Evolutionary conservation across 2,329 filamentous ascomycete genomes (phyloP), one percentile per base, ranked within the genome.

Genomic region (Neonectria coccinea): DNA sequence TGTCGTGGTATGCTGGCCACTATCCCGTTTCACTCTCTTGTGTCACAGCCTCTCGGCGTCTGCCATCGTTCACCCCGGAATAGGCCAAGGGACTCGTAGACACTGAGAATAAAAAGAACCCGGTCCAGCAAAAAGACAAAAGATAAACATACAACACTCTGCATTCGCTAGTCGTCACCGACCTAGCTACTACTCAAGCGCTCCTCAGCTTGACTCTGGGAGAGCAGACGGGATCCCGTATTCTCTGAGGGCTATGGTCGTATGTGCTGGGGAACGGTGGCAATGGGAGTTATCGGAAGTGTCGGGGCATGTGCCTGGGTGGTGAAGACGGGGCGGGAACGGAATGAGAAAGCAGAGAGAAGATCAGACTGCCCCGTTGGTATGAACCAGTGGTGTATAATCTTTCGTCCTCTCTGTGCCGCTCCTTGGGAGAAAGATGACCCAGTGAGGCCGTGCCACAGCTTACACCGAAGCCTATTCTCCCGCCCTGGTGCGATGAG

Each of bases 151-250:
- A 59, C 59, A 62, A 59, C 59, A 62, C 59, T 41, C 44, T 42
- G 60, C 36, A 59, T 63, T 63, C 60, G 55, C 60, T 56, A 58
- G 60, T 63, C 47, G 59, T 62, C 60, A 48, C 60, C 60, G 55
- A 54, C 60, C 60, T 53, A 51, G 14, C 60, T 59, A 63, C 55
- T 63, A 59, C 60, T 63, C 60, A 33, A 44, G 60, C 60, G 55
- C 60, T 63, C 60, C 52, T 63, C 29, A 54, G 48, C 56, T 63
- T 63, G 50, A 53, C 60, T 20, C 45, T 48, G 48, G 55, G 60
- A 59, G 60, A 63, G 55, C 60, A 33, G 29, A 59, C 55, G 60
- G 59, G 25, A 59, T 63, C 55, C 55, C 36, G 60, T 53, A 56
- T 50, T 63, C 27, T 54, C 60, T 54, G 16, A 63, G 58, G 60